Evolutionary conservation across 2,329 filamentous ascomycete species (phyloP).

Genomic region (Passalora sequoiae): DNA sequence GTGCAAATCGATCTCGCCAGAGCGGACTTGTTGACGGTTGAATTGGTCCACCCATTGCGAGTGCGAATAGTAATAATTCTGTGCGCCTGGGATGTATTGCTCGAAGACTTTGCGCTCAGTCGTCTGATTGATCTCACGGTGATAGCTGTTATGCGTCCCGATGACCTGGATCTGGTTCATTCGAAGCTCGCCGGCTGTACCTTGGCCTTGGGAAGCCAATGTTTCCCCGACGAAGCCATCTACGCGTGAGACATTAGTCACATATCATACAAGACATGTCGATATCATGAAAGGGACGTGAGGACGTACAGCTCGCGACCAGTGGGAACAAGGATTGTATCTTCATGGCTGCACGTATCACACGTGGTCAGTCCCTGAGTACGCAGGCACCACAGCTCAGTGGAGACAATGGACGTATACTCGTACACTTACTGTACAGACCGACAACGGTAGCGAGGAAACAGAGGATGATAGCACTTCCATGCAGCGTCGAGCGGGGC

Average conservation of each 20-base stretch:
- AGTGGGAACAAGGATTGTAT: conserved; percentile 3
- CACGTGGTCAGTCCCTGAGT: conserved; percentile 3
- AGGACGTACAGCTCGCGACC: conserved; percentile 3
- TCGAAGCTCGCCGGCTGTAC: conserved; percentile 32
- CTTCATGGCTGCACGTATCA: conserved; percentile 2
- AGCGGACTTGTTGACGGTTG: conserved; percentile 44
- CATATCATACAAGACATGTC: not conserved
- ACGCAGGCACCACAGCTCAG: too few species aligned
- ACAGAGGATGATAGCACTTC: conserved; percentile 6
- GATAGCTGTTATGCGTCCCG: conserved; percentile 51
- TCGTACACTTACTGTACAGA: conserved; percentile 15
- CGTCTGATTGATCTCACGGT: conserved; percentile 40
- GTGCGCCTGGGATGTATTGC: conserved; percentile 34
- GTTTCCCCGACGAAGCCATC: conserved; percentile 9
- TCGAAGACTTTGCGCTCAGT: conserved; percentile 41
- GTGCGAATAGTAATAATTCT: conserved; percentile 48
- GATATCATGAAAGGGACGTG: too few species aligned
- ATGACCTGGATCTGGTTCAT: conserved; percentile 51
- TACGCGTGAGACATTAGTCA: conserved; percentile 2
- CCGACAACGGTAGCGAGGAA: conserved; percentile 13
- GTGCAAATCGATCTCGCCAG: conserved; percentile 47
- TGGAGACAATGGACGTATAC: too few species aligned
- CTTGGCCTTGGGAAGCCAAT: conserved; percentile 6
- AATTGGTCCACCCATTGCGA: conserved; percentile 43
- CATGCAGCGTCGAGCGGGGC: conserved; percentile 2